A percentile compares a stretch with the other conserved stretches of the same genome.
Evolutionary conservation across 768 basidiomycete genomes (phyloP).

Genomic region (Pleurotus pulmonarius): DNA sequence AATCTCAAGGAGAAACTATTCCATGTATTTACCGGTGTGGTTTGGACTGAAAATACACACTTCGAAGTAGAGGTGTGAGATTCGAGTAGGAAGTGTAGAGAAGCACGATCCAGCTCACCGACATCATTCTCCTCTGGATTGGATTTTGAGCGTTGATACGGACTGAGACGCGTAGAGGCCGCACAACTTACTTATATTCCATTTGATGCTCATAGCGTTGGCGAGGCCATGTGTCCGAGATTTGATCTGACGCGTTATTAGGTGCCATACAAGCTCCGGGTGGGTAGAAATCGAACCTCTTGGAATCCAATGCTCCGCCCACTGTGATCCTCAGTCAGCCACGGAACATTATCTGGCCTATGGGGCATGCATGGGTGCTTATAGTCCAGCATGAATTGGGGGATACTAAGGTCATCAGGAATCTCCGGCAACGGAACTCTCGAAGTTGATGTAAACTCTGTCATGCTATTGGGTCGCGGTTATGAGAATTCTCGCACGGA

Average conservation of each 20-base stretch:
- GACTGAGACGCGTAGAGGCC: not conserved
- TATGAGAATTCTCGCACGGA: not conserved
- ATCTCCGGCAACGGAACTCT: conserved; percentile 33
- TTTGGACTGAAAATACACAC: conserved; percentile 67
- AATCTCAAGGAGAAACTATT: not conserved
- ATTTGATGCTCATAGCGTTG: conserved; percentile 46
- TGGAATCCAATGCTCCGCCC: conserved; percentile 38
- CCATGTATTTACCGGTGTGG: conserved; percentile 42
- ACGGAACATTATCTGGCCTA: conserved; percentile 40
- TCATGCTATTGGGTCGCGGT: conserved; percentile 12
- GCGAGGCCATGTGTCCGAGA: conserved; percentile 48
- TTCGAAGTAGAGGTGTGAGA: conserved; percentile 15
- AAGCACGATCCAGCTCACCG: conserved; percentile 29
- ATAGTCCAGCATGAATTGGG: conserved; percentile 61
- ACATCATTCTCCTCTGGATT: conserved; percentile 44
- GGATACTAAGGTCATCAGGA: conserved; percentile 60
- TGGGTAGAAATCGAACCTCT: conserved; percentile 32
- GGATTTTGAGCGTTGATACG: too few relatives aligned
- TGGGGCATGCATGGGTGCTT: conserved; percentile 38
- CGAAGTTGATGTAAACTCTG: conserved; percentile 8
- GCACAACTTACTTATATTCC: conserved; percentile 38
- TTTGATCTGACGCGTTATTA: conserved; percentile 36
- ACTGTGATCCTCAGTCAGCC: conserved; percentile 57
- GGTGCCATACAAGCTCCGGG: too few relatives aligned
- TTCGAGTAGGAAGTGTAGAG: not conserved